Conservation (phyloP, 768 basidiomycete species). For the Lactarius vividus region DNA sequence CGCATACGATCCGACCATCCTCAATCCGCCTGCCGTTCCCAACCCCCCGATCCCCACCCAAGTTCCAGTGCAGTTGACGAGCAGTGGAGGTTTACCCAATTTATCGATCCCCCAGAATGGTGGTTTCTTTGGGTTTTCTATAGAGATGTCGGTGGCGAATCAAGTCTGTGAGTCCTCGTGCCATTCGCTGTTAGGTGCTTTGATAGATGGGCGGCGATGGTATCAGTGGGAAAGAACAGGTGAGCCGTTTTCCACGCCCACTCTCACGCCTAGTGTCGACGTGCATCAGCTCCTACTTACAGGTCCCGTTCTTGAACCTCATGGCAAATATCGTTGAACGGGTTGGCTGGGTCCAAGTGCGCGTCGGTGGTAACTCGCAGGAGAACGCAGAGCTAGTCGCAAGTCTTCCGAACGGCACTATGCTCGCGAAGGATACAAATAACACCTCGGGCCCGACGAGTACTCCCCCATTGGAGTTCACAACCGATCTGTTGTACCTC, state of each 20-base stretch:
- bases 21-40: constrained; percentile 53
- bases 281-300: constrained; percentile 43
- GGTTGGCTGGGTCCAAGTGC: constrained; percentile 57
- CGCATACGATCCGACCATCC: constrained; percentile 50
- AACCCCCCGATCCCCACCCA: constrained; percentile 41
- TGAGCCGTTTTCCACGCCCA: background rate
- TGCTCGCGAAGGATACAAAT: constrained; percentile 50
- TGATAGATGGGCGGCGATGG: constrained; percentile 6
- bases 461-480: constrained; percentile 66
- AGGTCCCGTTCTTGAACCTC: constrained; percentile 72
- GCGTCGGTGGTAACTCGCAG: constrained; percentile 81
- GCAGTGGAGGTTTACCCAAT: constrained; percentile 28
- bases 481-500: constrained; percentile 63
- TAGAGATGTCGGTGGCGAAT: constrained; percentile 72
- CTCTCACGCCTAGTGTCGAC: background rate
- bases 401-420: constrained; percentile 46
- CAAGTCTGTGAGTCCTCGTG: constrained; percentile 53
- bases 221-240: constrained; percentile 49
- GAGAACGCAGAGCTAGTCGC: constrained; percentile 55
- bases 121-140: constrained; percentile 69
- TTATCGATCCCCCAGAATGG: constrained; percentile 46
- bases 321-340: constrained; percentile 66
- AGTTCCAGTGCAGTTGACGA: constrained; percentile 45
- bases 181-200: background rate
- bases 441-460: constrained; percentile 49